Percentiles rank a stretch among this genome's conserved stretches.
Conservation (phyloP, 441 rosid species). For the Gossypium davidsonii region DNA sequence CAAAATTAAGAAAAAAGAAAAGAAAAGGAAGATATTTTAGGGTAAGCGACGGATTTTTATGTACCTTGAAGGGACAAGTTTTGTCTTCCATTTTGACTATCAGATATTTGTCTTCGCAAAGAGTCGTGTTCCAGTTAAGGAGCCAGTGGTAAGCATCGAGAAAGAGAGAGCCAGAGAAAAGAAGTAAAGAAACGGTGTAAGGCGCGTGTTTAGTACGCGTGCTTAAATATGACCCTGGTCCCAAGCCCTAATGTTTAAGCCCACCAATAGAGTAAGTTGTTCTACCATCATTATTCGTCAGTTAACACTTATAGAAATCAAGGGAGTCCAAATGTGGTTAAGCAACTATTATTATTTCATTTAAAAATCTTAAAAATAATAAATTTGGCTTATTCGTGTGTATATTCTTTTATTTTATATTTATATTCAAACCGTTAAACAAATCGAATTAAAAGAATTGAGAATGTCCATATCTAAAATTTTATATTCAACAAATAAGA, state of each 20-base stretch:
- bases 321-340: too few relatives aligned
- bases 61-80: constrained; percentile 40
- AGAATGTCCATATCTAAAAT: too few relatives aligned
- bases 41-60: not conserved
- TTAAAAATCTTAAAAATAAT: too few relatives aligned
- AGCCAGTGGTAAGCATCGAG: not conserved
- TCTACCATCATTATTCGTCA: too few relatives aligned
- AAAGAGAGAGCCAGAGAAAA: not conserved
- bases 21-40: not conserved
- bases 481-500: too few relatives aligned
- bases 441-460: too few relatives aligned
- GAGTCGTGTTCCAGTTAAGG: not conserved
- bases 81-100: constrained; percentile 33
- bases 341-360: too few relatives aligned
- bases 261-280: not conserved
- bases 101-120: not conserved
- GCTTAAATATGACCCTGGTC: not conserved
- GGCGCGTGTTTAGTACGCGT: not conserved
- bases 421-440: too few relatives aligned
- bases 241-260: not conserved
- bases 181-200: not conserved
- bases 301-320: too few relatives aligned
- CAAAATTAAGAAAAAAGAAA: too few relatives aligned
- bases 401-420: too few relatives aligned
- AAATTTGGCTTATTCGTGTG: too few relatives aligned